Evolutionary conservation across 2,329 filamentous ascomycete species (phyloP), one percentile per base, ranked within the genome.

Genomic region (Lachnellula subtilissima): DNA sequence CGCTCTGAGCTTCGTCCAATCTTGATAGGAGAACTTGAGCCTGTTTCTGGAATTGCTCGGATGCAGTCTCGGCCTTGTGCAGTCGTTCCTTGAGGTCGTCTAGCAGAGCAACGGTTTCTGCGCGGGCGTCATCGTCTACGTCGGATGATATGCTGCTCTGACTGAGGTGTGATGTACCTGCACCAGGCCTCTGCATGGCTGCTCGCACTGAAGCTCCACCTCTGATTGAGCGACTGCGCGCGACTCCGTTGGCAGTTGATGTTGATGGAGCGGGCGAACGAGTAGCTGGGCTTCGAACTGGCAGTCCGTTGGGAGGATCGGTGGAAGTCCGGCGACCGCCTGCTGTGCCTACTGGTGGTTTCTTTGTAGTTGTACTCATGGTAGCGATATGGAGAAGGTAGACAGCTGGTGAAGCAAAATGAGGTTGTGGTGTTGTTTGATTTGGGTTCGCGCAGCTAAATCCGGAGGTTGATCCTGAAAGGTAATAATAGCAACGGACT

Each of bases 11-110:
- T 64, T 97, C 93, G 69, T 97, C 91, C 7, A 97, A 80, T 65
- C 89, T 85, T 62, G 88, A 82, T 74, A 96, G 91, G 62, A 97
- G 76, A 47, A 96, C 86, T 57, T 94, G 88, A 53, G 86, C 77
- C 74, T 97, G 91, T 72, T 92, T 93, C 74, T 88, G 85, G 71
- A 86, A 87, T 67, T 91, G 86, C 64, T 94, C 89, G 0, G 88
- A 88, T 40, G 83, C 78, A 50, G 78, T 81, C 73, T 97, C 93
- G 22, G 91, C 88, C 72, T 87, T 89, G 66, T 89, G 83, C 50
- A 97, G 78, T 55, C 90, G 85, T 62, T 91, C 85, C 73, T 91
- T 91, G 57, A 97, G 76, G 62, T 97, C 91, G 61, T 95, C 89
- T 56, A 96, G 80, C 55, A 89, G 76, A 15, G 89, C 86, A 43